phyloP scores from a whole-genome alignment of 805 yeast genomes.

The Cyberlindnera bimundalis region DNA sequence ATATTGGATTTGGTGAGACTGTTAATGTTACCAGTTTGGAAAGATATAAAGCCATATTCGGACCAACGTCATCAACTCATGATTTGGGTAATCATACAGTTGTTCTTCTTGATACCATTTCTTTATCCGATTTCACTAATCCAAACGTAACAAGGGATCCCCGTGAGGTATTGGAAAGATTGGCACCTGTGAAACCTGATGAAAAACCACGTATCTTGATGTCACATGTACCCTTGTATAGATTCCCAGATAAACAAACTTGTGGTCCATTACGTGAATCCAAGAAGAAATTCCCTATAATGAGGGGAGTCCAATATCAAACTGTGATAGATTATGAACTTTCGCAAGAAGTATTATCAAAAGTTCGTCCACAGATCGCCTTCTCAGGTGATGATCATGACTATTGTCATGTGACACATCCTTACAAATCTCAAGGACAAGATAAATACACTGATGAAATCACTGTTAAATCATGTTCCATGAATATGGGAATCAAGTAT shows the following conservation, averaged over 20 bases:
- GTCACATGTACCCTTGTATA: constrained; percentile 83
- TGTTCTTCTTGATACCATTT: constrained; percentile 78
- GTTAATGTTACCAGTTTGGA: constrained; percentile 52
- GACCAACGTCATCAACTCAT: constrained; percentile 53
- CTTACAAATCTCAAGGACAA: constrained; percentile 25
- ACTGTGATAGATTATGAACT: constrained; percentile 71
- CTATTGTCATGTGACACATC: constrained; percentile 76
- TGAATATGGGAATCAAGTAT: constrained; percentile 84
- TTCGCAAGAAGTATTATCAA: constrained; percentile 53
- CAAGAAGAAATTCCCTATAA: constrained; percentile 58
- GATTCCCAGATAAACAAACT: constrained; percentile 54
- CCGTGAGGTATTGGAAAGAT: constrained; percentile 44
- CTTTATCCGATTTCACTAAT: constrained; percentile 60
- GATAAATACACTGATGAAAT: constrained; percentile 55
- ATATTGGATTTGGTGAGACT: constrained; percentile 86
- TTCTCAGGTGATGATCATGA: constrained; percentile 98
- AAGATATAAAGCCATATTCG: constrained; percentile 72
- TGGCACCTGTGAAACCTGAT: constrained; percentile 28
- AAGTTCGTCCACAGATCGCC: constrained; percentile 60
- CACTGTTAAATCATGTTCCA: constrained; percentile 84
- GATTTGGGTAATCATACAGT: constrained; percentile 68
- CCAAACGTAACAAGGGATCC: constrained; percentile 45
- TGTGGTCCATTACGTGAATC: constrained; percentile 85
- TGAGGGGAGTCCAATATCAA: constrained; percentile 81
- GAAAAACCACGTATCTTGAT: constrained; percentile 62